These are phyloP conservation scores for Ceratobasidium sp. DNA, from an alignment of 1,284 basidiomycete genomes.

Conservation along the genomic window DNA sequence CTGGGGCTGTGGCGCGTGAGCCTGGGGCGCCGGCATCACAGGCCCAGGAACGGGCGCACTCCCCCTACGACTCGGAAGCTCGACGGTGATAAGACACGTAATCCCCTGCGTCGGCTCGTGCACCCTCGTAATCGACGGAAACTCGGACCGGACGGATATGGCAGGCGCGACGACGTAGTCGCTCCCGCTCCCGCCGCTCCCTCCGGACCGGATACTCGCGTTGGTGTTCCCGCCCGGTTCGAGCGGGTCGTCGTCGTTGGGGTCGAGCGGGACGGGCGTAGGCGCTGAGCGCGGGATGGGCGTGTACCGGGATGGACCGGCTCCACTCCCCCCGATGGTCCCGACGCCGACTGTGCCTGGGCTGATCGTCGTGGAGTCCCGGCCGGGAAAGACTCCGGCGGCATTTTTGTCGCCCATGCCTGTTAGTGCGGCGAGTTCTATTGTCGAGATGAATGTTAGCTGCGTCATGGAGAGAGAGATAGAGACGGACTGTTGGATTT, in stretches of 20 bases:
- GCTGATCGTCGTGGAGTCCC: conserved; percentile 59
- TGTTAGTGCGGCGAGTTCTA: conserved; percentile 90
- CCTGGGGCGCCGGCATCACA: conserved; percentile 55
- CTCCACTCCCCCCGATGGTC: conserved; percentile 50
- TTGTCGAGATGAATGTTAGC: background rate
- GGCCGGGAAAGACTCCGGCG: conserved; percentile 74
- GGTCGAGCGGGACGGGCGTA: conserved; percentile 64
- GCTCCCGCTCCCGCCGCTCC: conserved; percentile 63
- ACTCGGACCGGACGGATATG: conserved; percentile 91
- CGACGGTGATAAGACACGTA: conserved; percentile 91
- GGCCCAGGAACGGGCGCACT: conserved; percentile 69
- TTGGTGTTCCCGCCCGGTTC: conserved; percentile 63
- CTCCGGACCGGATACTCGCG: conserved; percentile 60
- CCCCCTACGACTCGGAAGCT: conserved; percentile 81
- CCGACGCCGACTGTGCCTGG: conserved; percentile 44
- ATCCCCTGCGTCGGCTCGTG: conserved; percentile 81
- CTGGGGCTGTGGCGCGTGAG: conserved; percentile 43
- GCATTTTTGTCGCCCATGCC: conserved; percentile 80
- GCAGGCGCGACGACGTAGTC: conserved; percentile 85
- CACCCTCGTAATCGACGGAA: conserved; percentile 80
- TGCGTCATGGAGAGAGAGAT: background rate
- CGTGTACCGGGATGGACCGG: conserved; percentile 52
- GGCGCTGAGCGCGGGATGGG: conserved; percentile 45
- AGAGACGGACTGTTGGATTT: conserved; percentile 87
- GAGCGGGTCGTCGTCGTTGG: conserved; percentile 83